A percentile compares a stretch with the other conserved stretches of the same genome.
Conservation (phyloP, 2,329 filamentous ascomycete species). For the Aspergillus intermedius region DNA sequence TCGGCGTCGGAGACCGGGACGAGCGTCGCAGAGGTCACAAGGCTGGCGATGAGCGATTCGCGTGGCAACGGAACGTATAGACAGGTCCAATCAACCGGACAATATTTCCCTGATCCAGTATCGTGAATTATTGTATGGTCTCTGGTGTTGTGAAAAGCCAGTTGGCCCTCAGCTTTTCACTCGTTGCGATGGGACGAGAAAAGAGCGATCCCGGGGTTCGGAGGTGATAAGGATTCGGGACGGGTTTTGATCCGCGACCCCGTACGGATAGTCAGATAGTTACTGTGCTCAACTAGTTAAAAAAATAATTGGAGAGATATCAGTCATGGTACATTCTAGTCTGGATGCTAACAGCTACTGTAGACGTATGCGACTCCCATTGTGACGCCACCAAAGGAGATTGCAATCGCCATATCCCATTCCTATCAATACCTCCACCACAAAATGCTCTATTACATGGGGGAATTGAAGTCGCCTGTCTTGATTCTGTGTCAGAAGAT, state of each 20-base stretch:
- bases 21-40: neutral
- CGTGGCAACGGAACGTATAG: neutral
- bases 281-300: neutral
- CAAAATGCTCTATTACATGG: neutral
- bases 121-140: neutral
- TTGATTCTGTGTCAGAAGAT: no score
- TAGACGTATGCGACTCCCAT: neutral
- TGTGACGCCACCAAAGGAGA: neutral
- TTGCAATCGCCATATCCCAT: neutral
- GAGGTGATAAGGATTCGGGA: slow-evolving; percentile 18
- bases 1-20: neutral
- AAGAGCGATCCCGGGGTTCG: slow-evolving; percentile 12
- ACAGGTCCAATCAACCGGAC: neutral
- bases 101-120: neutral
- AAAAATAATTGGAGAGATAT: neutral
- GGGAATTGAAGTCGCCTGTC: no score
- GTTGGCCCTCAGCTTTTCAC: neutral
- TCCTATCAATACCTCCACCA: neutral
- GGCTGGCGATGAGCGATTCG: neutral
- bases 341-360: neutral
- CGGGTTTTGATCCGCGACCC: slow-evolving; percentile 13
- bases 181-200: slow-evolving; percentile 2
- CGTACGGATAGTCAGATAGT: neutral
- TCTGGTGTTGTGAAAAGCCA: neutral
- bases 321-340: neutral